Percentiles rank a stretch among this genome's conserved stretches.
Evolutionary conservation across 371 early-diverging fungal genomes (phyloP).

Genomic region (Sporodiniella umbellata): DNA sequence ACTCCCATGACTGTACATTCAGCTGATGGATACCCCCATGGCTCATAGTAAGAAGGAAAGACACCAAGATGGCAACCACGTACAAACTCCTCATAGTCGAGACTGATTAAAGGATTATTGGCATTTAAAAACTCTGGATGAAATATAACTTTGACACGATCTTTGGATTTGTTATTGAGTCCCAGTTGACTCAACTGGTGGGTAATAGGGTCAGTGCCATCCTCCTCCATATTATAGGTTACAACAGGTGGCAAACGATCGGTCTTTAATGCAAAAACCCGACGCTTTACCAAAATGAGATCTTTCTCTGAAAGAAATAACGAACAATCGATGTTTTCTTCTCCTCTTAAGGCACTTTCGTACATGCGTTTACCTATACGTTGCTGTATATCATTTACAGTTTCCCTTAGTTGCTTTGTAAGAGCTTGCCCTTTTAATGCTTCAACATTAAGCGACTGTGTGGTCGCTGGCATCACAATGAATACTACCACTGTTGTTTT

Average conservation of each 20-base stretch:
- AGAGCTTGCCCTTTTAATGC: constrained; percentile 98
- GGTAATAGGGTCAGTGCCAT: constrained; percentile 83
- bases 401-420: constrained; percentile 91
- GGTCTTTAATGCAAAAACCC: constrained; percentile 89
- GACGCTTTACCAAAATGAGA: constrained; percentile 84
- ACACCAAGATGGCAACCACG: constrained; percentile 96
- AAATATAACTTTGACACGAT: constrained; percentile 96
- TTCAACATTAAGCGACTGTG: constrained; percentile 91
- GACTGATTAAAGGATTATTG: constrained; percentile 87
- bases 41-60: constrained; percentile 96
- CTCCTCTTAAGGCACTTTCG: constrained; percentile 67
- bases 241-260: constrained; percentile 89
- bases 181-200: constrained; percentile 75
- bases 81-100: constrained; percentile 97
- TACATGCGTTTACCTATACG: constrained; percentile 88
- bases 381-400: constrained; percentile 84
- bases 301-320: constrained; percentile 83
- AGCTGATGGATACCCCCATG: constrained; percentile 96
- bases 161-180: constrained; percentile 85
- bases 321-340: constrained; percentile 49
- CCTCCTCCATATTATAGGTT: constrained; percentile 94
- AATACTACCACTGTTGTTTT: constrained; percentile 92
- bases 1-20: constrained; percentile 99
- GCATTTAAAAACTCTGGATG: constrained; percentile 95
- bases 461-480: constrained; percentile 89